Evolutionary conservation across 345 rosid species (phyloP).

Genomic region (Carallia pectinifolia): DNA sequence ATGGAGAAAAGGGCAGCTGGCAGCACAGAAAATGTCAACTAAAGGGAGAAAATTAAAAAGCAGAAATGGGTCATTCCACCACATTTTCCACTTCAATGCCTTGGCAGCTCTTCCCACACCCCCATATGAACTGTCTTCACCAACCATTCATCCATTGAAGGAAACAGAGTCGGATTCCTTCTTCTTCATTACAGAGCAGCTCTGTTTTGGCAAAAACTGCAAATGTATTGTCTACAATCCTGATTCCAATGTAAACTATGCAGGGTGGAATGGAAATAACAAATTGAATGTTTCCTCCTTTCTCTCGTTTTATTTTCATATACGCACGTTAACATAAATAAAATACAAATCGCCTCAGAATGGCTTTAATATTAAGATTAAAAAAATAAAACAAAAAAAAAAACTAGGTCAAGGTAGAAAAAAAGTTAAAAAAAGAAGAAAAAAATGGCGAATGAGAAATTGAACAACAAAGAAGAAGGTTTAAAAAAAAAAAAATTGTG

Average conservation of each 20-base stretch:
- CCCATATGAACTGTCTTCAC: constrained; percentile 1
- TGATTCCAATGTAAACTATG: background rate
- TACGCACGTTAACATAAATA: constrained; percentile 9
- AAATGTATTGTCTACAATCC: background rate
- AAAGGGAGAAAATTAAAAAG: background rate
- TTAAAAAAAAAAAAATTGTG: background rate
- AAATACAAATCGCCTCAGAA: constrained; percentile 37
- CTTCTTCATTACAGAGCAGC: background rate
- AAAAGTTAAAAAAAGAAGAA: background rate
- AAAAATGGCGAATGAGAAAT: constrained; percentile 15
- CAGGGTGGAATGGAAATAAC: background rate
- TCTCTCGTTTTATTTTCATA: constrained; percentile 19
- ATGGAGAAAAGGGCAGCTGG: background rate
- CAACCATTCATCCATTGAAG: constrained; percentile 16
- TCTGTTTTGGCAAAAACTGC: constrained; percentile 1
- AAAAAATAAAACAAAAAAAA: constrained; percentile 5
- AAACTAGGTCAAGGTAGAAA: constrained; percentile 5
- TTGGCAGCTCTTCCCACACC: background rate
- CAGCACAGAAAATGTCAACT: background rate
- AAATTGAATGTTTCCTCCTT: constrained; percentile 19
- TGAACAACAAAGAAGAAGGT: background rate
- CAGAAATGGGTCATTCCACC: constrained; percentile 10
- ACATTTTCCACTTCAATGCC: background rate
- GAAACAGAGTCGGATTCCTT: background rate
- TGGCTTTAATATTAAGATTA: constrained; percentile 16